Evolutionary conservation across 176 grass and related monocot species (phyloP), one percentile per base, ranked within the genome.

Genomic region (Luzula sylvatica): DNA sequence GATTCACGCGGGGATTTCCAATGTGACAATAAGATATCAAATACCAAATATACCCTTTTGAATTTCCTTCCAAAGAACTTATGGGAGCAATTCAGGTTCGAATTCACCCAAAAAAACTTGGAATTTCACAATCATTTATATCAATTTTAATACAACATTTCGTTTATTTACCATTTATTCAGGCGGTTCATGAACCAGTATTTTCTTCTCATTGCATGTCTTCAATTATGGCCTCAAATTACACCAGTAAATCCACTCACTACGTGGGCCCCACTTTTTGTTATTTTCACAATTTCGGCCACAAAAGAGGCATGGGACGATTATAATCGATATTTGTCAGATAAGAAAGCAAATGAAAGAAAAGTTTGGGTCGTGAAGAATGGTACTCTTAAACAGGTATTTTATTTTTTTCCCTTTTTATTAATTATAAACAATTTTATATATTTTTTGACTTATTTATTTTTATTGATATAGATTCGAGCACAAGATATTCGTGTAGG

Each of bases 181-280:
- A 95, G 90, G 67, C 76, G 90, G 65, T 88, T 82, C 70, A 87
- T 95, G 83, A 95, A 88, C 63, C 90, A 88, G 42, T 95, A 95
- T 73, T 95, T 95, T 54, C 67, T 95, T 17, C 71, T 95, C 38
- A 86, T 95, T 19, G 90, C 90, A 5, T 88, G 83, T 58, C 83
- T 95, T 53, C 90, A 95, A 55, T 67, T 95, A 46, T 95, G 90
- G 90, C 57, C 80, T 53, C 39, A 26, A 55, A 88, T 95, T 65
- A 83, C 90, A 46, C 83, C 90, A 63, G 83, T 95, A 23, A 95
- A 69, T 60, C 90, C 90, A 32, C 80, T 63, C 58, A 95, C 78
- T 50, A 87, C 83, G 52, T 95, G 90, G 90, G 90, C 73, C 61
- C 90, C 90, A 38, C 80, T 95, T 65, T 60, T 78, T 51, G 54